Evolutionary conservation across 106 monocot species (phyloP), one percentile per base, ranked within the genome.

Genomic region (Dioscorea dumetorum): DNA sequence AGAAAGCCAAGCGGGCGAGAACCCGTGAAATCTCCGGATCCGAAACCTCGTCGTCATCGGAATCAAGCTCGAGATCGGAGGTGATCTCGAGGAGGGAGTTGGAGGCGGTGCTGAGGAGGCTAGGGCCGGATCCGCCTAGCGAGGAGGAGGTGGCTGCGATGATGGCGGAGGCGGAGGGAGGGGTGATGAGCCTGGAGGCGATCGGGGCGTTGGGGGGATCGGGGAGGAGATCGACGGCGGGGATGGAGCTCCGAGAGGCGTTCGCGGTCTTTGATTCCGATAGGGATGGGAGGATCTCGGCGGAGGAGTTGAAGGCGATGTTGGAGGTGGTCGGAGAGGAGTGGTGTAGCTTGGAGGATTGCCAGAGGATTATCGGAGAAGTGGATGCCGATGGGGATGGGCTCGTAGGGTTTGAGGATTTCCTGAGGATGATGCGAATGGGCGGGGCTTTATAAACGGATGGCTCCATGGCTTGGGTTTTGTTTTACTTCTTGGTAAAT

Each of bases 261-360:
- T 88, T 88, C 60, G 63, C 61, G 22, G 73, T 88, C 0, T 88
- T 82, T 31, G 84, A 88, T 60, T 62, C 59, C 8, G 77, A 88
- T 28, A 78, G 84, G 11, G 84, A 88, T 62, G 88, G 88, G 68
- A 76, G 49, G 68, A 88, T 88, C 61, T 88, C 84, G 59, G 81
- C 88, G 67, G 84, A 84, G 78, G 88, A 88, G 79, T 79, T 88
- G 52, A 33, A 19, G 31, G 76, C 73, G 13, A 49, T 84, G 22
- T 72, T 88, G 48, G 65, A 57, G 16, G n/a, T 31, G 3, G 60
- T 84, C 60, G 88, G 84, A 4, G 88, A 84, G 34, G 74, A 33
- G 16, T 60, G 24, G 34, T 84, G 84, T 28, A 73, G 76, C 5
- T 12, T 88, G 9, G 79, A 77, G 8, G 81, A 84, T 60, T 88